phyloP scores from a whole-genome alignment of 1,284 basidiomycete genomes.

The Pascua guehoae region DNA sequence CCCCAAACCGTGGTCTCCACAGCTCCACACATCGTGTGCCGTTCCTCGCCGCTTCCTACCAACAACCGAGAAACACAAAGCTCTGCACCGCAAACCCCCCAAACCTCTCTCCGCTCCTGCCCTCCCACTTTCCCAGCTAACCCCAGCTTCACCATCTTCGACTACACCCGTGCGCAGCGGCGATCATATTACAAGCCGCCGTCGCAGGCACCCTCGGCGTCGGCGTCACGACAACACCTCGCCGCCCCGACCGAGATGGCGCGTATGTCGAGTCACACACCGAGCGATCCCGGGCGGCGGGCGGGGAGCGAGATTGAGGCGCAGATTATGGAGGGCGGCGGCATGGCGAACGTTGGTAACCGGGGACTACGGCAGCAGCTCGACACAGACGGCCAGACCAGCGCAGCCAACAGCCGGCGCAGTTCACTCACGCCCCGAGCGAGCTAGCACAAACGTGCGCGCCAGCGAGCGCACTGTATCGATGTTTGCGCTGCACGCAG shows the following conservation, averaged over 20 bases:
- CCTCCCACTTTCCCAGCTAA: not conserved
- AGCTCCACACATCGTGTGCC: not conserved
- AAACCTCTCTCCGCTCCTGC: too few species aligned
- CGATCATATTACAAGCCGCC: conserved; percentile 44
- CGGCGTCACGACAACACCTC: conserved; percentile 10
- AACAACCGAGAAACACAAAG: too few species aligned
- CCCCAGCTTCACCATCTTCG: conserved; percentile 48
- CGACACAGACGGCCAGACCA: not conserved
- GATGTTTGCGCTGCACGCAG: too few species aligned
- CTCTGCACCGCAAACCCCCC: too few species aligned
- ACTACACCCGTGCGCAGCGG: conserved; percentile 43
- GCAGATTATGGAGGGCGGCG: conserved; percentile 49
- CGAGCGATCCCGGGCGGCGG: not conserved
- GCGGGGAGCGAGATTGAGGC: conserved; percentile 35
- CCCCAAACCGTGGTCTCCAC: too few species aligned
- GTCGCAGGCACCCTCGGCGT: conserved; percentile 17
- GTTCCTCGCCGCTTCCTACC: not conserved
- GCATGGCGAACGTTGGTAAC: conserved; percentile 39
- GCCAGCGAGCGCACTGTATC: too few species aligned
- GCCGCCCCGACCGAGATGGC: conserved; percentile 5
- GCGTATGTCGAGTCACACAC: not conserved
- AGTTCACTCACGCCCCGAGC: too few species aligned
- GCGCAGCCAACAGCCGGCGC: too few species aligned
- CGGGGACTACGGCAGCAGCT: conserved; percentile 21
- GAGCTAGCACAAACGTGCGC: too few species aligned